phyloP scores from a whole-genome alignment of 352 stramenopile genomes.

The Aphanomyces astaci region DNA sequence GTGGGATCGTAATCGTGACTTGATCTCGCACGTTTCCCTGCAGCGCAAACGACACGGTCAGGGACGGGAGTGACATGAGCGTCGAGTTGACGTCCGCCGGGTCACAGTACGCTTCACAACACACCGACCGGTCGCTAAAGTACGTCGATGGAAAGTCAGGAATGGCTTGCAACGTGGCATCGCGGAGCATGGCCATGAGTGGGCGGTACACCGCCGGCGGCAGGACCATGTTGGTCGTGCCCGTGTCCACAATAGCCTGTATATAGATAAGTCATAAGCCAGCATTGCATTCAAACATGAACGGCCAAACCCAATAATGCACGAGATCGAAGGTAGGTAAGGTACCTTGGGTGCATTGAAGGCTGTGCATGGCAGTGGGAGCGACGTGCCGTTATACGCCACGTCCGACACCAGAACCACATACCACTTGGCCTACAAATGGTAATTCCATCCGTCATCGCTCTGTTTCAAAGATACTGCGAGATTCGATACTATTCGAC shows the following conservation, averaged over 20 bases:
- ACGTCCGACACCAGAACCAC: slow-evolving; percentile 73
- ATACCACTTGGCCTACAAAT: slow-evolving; percentile 51
- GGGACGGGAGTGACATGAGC: slow-evolving; percentile 51
- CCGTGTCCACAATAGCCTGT: slow-evolving; percentile 72
- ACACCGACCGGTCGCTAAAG: slow-evolving; percentile 62
- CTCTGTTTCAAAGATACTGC: too few species aligned
- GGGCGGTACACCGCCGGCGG: slow-evolving; percentile 54
- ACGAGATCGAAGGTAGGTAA: neutral
- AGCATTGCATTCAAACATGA: too few species aligned
- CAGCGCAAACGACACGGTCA: slow-evolving; percentile 55
- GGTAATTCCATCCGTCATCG: too few species aligned
- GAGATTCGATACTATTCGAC: too few species aligned
- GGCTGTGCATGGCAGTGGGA: slow-evolving; percentile 45
- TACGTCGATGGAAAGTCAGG: slow-evolving; percentile 42
- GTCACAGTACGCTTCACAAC: slow-evolving; percentile 58
- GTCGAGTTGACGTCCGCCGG: slow-evolving; percentile 47
- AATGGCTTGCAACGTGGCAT: slow-evolving; percentile 41
- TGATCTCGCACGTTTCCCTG: slow-evolving; percentile 40
- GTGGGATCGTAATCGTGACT: slow-evolving; percentile 65
- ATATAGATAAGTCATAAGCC: neutral
- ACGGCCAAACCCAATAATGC: too few species aligned
- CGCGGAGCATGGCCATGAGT: slow-evolving; percentile 46
- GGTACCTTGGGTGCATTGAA: slow-evolving; percentile 53
- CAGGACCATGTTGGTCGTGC: slow-evolving; percentile 74
- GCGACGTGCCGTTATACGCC: slow-evolving; percentile 36